A percentile compares a stretch with the other conserved stretches of the same genome.
Conservation (phyloP, 2,329 filamentous ascomycete species). For the Colletotrichum sp. region DNA sequence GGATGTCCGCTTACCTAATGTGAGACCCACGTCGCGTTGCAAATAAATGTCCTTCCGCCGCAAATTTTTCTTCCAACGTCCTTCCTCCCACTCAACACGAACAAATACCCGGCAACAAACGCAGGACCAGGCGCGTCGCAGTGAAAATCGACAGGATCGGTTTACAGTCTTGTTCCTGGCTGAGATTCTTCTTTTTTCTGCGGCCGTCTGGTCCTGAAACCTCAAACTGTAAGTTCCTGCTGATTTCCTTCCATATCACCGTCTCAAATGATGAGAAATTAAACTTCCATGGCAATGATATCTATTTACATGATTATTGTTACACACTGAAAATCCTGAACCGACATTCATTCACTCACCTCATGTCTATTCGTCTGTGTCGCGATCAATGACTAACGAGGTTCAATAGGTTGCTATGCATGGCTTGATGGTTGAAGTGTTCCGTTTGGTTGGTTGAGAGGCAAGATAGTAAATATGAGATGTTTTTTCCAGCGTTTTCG, state of each 20-base stretch:
- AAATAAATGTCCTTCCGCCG: neutral
- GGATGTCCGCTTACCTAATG: neutral
- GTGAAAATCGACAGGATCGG: neutral
- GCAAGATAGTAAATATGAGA: neutral
- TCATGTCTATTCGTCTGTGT: neutral
- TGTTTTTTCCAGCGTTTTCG: neutral
- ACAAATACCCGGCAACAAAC: neutral
- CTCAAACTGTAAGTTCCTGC: neutral
- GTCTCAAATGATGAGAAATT: slow-evolving; percentile 9
- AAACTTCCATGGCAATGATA: slow-evolving; percentile 9
- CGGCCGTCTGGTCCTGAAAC: neutral
- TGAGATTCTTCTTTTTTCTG: neutral
- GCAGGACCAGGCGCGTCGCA: neutral
- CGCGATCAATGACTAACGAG: neutral
- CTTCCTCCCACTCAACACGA: neutral
- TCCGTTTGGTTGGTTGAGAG: neutral
- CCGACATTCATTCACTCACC: neutral
- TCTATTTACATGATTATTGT: slow-evolving; percentile 16
- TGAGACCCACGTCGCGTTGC: neutral
- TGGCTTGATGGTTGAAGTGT: neutral
- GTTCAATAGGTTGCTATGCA: neutral
- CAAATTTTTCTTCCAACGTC: neutral
- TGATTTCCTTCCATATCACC: neutral
- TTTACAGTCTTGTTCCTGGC: neutral
- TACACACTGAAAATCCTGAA: slow-evolving; percentile 18